These are phyloP conservation scores for Exobasidium rhododendri DNA, from an alignment of 1,284 basidiomycete genomes.

Conservation along the genomic window DNA sequence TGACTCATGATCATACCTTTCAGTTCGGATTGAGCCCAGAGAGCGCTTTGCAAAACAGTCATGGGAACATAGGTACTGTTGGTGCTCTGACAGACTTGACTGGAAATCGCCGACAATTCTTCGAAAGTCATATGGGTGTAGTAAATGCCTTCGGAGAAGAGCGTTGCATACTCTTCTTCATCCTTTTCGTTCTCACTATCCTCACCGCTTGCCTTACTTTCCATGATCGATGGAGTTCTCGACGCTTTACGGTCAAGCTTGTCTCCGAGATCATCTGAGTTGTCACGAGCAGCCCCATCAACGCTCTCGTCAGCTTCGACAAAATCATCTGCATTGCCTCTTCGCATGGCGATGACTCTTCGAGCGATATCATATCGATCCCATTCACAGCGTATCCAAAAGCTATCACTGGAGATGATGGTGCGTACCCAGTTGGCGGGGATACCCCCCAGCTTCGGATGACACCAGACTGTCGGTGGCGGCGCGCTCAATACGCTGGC, in stretches of 20 bases:
- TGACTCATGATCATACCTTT: conserved; percentile 28
- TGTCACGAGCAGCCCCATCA: not conserved
- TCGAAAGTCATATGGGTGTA: conserved; percentile 73
- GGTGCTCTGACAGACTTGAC: conserved; percentile 26
- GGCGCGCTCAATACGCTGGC: conserved; percentile 21
- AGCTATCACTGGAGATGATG: conserved; percentile 71
- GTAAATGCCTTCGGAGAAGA: conserved; percentile 78
- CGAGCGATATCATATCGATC: conserved; percentile 77
- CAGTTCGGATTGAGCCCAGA: conserved; percentile 44
- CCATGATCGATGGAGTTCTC: not conserved
- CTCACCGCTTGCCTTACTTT: conserved; percentile 3
- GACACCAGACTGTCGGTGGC: conserved; percentile 61
- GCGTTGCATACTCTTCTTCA: conserved; percentile 55
- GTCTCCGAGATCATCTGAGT: conserved; percentile 11
- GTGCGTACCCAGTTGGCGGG: conserved; percentile 70
- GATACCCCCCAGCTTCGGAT: conserved; percentile 62
- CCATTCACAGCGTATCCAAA: conserved; percentile 75
- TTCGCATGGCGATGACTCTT: conserved; percentile 60
- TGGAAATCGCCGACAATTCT: conserved; percentile 34
- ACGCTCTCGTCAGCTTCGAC: not conserved
- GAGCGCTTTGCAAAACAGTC: conserved; percentile 35
- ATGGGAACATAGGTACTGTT: conserved; percentile 30
- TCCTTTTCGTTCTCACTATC: conserved; percentile 26
- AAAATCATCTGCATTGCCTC: not conserved
- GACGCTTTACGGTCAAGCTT: not conserved